Evolutionary conservation across 768 basidiomycete species (phyloP).

Genomic region (Rhodotorula babjevae): DNA sequence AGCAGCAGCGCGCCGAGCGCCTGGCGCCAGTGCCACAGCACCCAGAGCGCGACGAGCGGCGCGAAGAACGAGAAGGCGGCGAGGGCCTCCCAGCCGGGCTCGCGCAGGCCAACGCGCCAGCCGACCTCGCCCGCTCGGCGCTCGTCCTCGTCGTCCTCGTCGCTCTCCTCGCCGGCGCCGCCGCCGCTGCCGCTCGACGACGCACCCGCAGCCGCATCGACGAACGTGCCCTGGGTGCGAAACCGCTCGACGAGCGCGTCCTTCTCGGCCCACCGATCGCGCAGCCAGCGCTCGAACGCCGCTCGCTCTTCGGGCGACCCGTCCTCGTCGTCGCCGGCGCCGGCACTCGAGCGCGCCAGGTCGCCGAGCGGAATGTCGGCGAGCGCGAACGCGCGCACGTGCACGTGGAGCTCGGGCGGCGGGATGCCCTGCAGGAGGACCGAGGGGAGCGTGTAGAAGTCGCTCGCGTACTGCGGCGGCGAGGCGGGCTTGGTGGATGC

Average conservation of each 20-base stretch:
- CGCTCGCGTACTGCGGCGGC: slow-evolving; percentile 3
- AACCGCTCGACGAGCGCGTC: slow-evolving; percentile 66
- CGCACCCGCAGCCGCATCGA: slow-evolving; percentile 44
- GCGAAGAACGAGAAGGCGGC: slow-evolving; percentile 69
- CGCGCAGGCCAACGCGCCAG: slow-evolving; percentile 55
- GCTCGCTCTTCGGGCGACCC: slow-evolving; percentile 60
- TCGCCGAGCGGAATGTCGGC: slow-evolving; percentile 45
- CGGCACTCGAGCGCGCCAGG: slow-evolving; percentile 34
- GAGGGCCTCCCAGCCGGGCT: slow-evolving; percentile 54
- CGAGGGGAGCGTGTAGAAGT: slow-evolving; percentile 72
- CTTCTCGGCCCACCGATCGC: slow-evolving; percentile 74
- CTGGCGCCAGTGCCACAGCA: too few species aligned
- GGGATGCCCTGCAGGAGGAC: slow-evolving; percentile 74
- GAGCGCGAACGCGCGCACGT: slow-evolving; percentile 76
- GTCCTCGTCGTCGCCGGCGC: slow-evolving; percentile 51
- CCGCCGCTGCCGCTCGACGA: too few species aligned
- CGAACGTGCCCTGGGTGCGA: slow-evolving; percentile 55
- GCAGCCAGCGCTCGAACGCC: slow-evolving; percentile 75
- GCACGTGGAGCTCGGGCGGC: slow-evolving; percentile 80
- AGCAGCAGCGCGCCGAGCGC: not conserved
- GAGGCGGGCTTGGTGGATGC: slow-evolving; percentile 44
- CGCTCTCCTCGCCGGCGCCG: slow-evolving; percentile 18
- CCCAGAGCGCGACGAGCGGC: slow-evolving; percentile 46
- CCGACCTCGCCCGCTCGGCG: slow-evolving; percentile 41
- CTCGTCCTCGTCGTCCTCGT: slow-evolving; percentile 43